Conservation (phyloP, 768 basidiomycete species). For the Butyriboletus loyo region DNA sequence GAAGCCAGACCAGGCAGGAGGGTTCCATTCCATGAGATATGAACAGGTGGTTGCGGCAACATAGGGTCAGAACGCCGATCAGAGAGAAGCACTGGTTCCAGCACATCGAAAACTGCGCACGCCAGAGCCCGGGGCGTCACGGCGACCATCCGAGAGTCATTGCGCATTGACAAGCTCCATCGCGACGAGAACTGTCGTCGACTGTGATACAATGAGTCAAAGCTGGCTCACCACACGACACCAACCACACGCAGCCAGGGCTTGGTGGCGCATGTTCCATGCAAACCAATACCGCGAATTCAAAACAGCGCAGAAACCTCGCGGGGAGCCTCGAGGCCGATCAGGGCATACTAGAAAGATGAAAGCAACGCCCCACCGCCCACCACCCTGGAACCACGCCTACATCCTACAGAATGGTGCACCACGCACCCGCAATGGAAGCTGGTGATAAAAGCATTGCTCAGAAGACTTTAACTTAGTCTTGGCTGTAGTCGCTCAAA, state of each 20-base stretch:
- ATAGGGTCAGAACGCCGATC: conserved; percentile 11
- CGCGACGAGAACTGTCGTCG: neutral
- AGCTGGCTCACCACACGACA: neutral
- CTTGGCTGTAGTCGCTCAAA: neutral
- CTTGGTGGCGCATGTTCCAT: neutral
- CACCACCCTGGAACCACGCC: neutral
- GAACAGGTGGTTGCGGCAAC: neutral
- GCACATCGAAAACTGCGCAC: neutral
- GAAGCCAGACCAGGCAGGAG: neutral
- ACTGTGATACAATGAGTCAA: neutral
- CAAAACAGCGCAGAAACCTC: conserved; percentile 5
- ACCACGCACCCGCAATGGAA: neutral
- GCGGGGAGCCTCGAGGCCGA: conserved; percentile 10
- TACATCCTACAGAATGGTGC: neutral
- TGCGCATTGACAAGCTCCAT: neutral
- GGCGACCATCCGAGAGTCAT: neutral
- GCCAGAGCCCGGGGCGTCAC: neutral
- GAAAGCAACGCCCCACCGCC: neutral
- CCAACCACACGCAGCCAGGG: neutral
- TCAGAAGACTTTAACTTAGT: neutral
- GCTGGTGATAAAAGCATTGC: conserved; percentile 3
- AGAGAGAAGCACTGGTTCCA: neutral
- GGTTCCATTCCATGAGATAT: conserved; percentile 5
- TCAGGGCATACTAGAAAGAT: neutral
- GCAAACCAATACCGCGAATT: neutral